Base-by-base conservation (phyloP, 257 asterid species). In the Capsicum pubescens region DNA sequence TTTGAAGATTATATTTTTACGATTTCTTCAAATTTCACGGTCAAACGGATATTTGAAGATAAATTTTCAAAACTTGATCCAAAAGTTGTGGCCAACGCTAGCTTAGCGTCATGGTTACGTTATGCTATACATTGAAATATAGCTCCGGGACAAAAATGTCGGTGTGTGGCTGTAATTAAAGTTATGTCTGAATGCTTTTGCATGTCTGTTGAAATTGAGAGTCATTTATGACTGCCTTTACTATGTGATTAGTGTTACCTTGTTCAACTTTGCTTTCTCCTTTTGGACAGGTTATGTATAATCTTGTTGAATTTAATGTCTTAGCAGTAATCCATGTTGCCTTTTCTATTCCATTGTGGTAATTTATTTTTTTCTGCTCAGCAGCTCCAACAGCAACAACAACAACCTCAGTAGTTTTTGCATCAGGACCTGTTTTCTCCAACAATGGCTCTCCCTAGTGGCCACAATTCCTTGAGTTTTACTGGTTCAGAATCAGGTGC, bases 401-500 rank as follows among this genome's bases (percentile, higher is more conserved):
- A 85, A 39, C 44, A 0, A 26, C 90, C 70, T 48, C 80, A 39
- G 5, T 4, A 39, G 44, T 39, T 39, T 39, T 39, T 39, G 44
- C 44, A 39, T 39, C 44, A 48, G 60, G 90, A 76, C 84, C 98
- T 90, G 89, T 95, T 89, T 76, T 93, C 98, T 70, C 97, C 98
- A 1, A 88, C 93, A 80, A 82, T 89, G 86, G 87, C 86, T 63
- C 91, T 87, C 52, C 90, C 93, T 4, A 88, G 89, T 56, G 93
- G 93, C 81, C 95, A 90, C 89, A 91, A 90, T 85, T 91, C 97
- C 39, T 88, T 92, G 48, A 93, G 98, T 89, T 87, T 94, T 91
- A 93, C 97, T 2, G 99, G 98, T 80, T 96, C 97, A 52, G 97
- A 94, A 89, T 97, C 95, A 52, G 95, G 92, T 87, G 97, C 93